Percentiles rank a stretch among this genome's conserved stretches.
These are phyloP conservation scores for Ophiostoma novo-ulmi DNA, from an alignment of 2,329 filamentous ascomycete genomes.

Conservation along the genomic window DNA sequence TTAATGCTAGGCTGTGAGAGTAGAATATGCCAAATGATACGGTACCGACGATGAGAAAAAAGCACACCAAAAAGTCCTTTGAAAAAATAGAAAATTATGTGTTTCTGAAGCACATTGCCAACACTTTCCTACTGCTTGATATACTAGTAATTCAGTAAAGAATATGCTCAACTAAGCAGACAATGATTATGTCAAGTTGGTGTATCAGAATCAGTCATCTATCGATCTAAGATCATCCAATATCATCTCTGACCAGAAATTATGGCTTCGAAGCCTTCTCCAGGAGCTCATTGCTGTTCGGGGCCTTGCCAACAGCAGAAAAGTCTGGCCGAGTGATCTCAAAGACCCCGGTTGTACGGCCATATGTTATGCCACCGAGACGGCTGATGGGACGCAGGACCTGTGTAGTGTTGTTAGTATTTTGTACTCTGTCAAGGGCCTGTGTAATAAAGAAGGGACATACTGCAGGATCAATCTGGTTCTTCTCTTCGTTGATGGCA, in stretches of 20 bases:
- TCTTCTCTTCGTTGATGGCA: conserved; percentile 72
- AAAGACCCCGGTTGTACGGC: conserved; percentile 60
- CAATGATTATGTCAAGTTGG: background rate
- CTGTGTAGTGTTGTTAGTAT: conserved; percentile 33
- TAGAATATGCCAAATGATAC: background rate
- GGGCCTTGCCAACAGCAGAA: conserved; percentile 40
- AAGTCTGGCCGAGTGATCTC: conserved; percentile 65
- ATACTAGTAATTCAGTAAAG: background rate
- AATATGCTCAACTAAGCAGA: background rate
- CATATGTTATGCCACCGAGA: conserved; percentile 83
- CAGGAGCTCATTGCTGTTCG: conserved; percentile 30
- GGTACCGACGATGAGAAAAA: too few relatives aligned
- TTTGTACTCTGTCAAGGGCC: background rate
- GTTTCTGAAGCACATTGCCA: too few relatives aligned
- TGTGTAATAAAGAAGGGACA: conserved; percentile 30
- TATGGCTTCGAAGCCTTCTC: conserved; percentile 22
- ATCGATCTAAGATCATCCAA: background rate
- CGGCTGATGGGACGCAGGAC: conserved; percentile 71
- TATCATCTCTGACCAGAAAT: background rate
- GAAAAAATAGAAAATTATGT: too few relatives aligned
- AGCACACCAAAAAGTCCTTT: too few relatives aligned
- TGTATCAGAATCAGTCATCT: background rate
- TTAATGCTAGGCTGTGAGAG: background rate
- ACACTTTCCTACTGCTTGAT: too few relatives aligned
- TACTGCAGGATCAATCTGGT: conserved; percentile 65